Evolutionary conservation across 202 grass and related monocot genomes (phyloP).

Genomic region (Saccharum hybrid): DNA sequence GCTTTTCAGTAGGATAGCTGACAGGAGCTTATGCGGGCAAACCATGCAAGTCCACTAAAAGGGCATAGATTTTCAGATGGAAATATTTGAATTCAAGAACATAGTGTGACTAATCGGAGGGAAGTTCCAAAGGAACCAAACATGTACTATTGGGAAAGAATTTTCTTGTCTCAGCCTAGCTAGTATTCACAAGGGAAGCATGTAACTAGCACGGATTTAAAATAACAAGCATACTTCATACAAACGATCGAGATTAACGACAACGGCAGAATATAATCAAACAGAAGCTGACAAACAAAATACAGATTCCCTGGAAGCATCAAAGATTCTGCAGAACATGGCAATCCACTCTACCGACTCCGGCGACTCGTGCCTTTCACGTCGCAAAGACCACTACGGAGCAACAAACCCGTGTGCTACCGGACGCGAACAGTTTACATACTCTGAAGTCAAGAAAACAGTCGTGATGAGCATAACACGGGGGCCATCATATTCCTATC

Average conservation of each 20-base stretch:
- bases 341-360: not conserved
- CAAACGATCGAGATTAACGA: not conserved
- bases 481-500: not conserved
- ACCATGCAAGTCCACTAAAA: not conserved
- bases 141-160: not conserved
- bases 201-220: not conserved
- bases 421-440: not conserved
- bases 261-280: constrained; percentile 2
- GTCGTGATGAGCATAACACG: not conserved
- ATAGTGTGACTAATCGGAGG: not conserved
- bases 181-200: not conserved
- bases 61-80: not conserved
- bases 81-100: not conserved
- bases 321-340: not conserved
- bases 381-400: not conserved
- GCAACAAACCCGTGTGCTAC: not conserved
- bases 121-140: not conserved
- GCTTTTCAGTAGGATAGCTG: not conserved
- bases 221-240: not conserved
- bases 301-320: not conserved
- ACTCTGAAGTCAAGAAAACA: not conserved
- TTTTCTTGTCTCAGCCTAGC: not conserved
- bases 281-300: not conserved
- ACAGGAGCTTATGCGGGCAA: not conserved
- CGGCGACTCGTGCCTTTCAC: not conserved